Base-by-base conservation (phyloP, 2,329 filamentous ascomycete species). In the Colletotrichum siamense region DNA sequence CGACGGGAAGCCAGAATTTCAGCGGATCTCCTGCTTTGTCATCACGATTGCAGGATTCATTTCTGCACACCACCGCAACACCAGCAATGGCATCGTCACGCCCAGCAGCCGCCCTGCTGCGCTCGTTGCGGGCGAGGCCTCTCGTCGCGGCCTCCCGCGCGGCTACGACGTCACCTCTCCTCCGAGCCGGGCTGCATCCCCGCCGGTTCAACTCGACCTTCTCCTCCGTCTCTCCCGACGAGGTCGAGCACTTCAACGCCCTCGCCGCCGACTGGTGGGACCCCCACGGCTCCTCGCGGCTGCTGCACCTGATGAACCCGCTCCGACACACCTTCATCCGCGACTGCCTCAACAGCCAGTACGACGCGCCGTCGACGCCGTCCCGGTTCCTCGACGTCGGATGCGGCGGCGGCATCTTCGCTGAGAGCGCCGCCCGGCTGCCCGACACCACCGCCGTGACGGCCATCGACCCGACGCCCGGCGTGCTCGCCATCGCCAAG, bases 191-290 rank as follows among this genome's bases (percentile, higher is more conserved):
- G 7, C 22, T 26, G 32, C 22, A 55, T 16, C 8, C 55, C 5
- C 32, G 62, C 16, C 75, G 65, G 52, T 32, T 9, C 30, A 49
- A 68, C 64, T 78, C 77, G 65, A 79, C 84, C 71, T 89, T 87
- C 80, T 92, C 94, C 64, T 96, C 95, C 71, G 95, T 99, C 85
- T 98, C 98, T 81, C 91, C 95, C 69, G 92, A 94, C 79, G 96
- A 99, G 88, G 92, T 99, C 79, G 95, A 94, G 22, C 97, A 99
- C 88, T 99, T 99, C 91, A 96, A 96, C 82, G 92, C 93, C 78
- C 95, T 99, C 81, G 97, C 97, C 79, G 95, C 95, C 79, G 94
- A 94, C 81, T 99, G 97, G 97, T 99, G 97, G 97, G 96, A 99
- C 85, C 95, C 96, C 2, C 93, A 98, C 82, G 97, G 97, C 68